A percentile compares a stretch with the other conserved stretches of the same genome.
Evolutionary conservation across 257 asterid genomes (phyloP).

Genomic region (Solanum sejunctum): DNA sequence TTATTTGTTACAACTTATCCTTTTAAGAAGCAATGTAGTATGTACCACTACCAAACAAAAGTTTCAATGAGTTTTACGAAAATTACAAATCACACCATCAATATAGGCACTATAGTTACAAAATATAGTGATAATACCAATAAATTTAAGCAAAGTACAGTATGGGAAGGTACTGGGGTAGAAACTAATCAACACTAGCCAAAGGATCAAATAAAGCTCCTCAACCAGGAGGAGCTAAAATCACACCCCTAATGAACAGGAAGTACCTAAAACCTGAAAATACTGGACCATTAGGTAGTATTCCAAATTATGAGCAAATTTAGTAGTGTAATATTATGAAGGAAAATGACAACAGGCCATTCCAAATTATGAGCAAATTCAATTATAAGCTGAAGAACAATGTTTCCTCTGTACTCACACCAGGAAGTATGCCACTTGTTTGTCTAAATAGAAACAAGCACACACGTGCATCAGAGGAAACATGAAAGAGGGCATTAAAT

Average conservation of each 20-base stretch:
- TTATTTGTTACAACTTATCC: neutral
- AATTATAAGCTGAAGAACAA: neutral
- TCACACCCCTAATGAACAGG: neutral
- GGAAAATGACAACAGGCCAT: neutral
- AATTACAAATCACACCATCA: neutral
- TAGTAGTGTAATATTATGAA: neutral
- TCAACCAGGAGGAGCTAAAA: neutral
- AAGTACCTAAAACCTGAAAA: neutral
- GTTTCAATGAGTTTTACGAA: neutral
- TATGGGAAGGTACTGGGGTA: neutral
- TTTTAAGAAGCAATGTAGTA: neutral
- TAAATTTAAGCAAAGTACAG: neutral
- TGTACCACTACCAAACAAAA: neutral
- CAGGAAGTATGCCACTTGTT: neutral
- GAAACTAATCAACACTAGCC: neutral
- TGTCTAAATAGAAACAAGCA: neutral
- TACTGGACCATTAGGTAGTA: neutral
- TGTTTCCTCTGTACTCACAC: neutral
- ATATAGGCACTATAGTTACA: neutral
- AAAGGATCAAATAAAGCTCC: neutral
- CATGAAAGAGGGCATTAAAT: neutral
- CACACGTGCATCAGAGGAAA: neutral
- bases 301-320: too few relatives aligned
- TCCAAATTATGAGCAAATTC: neutral
- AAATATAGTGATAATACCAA: neutral